Conservation (phyloP, 345 rosid genomes). For the Pugionium cornutum region DNA sequence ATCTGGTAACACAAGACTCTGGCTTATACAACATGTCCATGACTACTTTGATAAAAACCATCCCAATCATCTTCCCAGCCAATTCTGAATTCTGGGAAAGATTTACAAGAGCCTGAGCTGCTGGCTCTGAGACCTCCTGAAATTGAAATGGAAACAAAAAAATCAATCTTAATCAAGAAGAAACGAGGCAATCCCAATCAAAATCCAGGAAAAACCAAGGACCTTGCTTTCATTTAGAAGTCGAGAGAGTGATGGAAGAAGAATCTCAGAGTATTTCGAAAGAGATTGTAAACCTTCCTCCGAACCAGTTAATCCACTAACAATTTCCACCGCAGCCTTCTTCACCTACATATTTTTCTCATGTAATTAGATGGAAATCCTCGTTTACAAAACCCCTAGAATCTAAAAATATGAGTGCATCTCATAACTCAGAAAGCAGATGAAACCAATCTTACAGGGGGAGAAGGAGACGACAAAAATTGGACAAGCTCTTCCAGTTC, state of each 20-base stretch:
- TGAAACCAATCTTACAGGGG: slow-evolving; percentile 49
- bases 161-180: slow-evolving; percentile 11
- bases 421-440: slow-evolving; percentile 18
- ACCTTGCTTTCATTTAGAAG: slow-evolving; percentile 79
- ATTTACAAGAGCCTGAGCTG: slow-evolving; percentile 84
- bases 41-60: slow-evolving; percentile 59
- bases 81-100: slow-evolving; percentile 71
- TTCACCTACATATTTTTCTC: slow-evolving; percentile 51
- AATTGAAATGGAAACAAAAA: background rate
- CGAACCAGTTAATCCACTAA: slow-evolving; percentile 79
- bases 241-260: slow-evolving; percentile 58
- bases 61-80: slow-evolving; percentile 65
- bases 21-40: slow-evolving; percentile 80
- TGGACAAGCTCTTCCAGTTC: slow-evolving; percentile 83
- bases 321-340: slow-evolving; percentile 85
- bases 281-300: slow-evolving; percentile 81
- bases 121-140: slow-evolving; percentile 88
- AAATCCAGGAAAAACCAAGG: slow-evolving; percentile 2
- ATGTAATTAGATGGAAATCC: background rate
- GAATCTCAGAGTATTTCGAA: slow-evolving; percentile 46
- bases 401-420: background rate
- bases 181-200: background rate
- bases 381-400: slow-evolving; percentile 17
- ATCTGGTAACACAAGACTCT: slow-evolving; percentile 50
- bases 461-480: slow-evolving; percentile 71